Evolutionary conservation across 31 red algal species (phyloP), one percentile per base, ranked within the genome.

Genomic region (Porphyra umbilicalis): DNA sequence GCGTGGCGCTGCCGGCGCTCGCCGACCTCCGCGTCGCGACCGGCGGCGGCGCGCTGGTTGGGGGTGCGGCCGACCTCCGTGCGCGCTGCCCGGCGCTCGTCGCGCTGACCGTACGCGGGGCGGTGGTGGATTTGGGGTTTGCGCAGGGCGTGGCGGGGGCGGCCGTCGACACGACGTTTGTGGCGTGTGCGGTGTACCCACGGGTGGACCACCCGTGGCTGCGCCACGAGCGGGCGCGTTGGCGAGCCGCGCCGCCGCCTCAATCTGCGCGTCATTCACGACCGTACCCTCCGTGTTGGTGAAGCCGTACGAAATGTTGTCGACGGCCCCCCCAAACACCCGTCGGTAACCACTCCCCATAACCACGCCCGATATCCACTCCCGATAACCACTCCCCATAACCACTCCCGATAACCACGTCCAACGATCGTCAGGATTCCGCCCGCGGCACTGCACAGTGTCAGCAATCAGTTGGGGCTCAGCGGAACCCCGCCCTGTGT

Each of bases 221-320:
- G 2, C 5, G 5, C 42, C 2, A 9, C 8, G 42, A 46, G n/a
- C n/a, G n/a, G n/a, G 88, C 18, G 97, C 97, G 84, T 99, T 96
- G 79, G 93, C 91, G 9, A 87, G 83, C 36, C 87, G 89, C 75
- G 93, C 87, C 11, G 97, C 97, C 79, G 91, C 87, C 29, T 81
- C 77, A 6, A 96, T 79, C 57, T 96, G 81, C 46, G 44, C 88
- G 76, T 85, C 86, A 11, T 91, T 92, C 16, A 90, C 84, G 14
- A 87, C 79, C 30, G 89, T 89, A n/a, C 88, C 89, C 33, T 95
- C 89, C 79, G 84, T 83, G 71, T 98, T 86, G 39, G 81, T 68
- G 33, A 82, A 68, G 16, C 97, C 97, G 78, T 96, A 96, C 34
- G 83, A 30, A 76, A 99, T 93, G 79, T 99, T 99, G 30, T 99